These are phyloP conservation scores for Pyricularia sp. DNA, from an alignment of 2,329 filamentous ascomycete species.

Conservation along the genomic window DNA sequence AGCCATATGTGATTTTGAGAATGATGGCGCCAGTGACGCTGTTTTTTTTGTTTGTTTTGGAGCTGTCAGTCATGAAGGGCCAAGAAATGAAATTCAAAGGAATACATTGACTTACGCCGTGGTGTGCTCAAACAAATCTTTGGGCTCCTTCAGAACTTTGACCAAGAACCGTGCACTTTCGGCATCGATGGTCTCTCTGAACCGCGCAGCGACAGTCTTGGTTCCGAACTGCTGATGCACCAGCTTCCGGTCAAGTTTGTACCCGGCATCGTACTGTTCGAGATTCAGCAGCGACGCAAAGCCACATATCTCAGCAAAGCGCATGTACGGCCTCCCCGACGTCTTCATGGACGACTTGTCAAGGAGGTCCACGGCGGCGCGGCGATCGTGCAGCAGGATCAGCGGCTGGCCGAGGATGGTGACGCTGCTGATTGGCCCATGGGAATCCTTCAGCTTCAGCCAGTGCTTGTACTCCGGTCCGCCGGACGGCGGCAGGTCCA, in stretches of 20 bases:
- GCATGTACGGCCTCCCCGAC: slow-evolving; percentile 2
- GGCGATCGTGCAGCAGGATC: slow-evolving; percentile 26
- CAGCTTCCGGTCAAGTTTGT: background rate
- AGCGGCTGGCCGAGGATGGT: slow-evolving; percentile 29
- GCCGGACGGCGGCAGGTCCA: slow-evolving; percentile 31
- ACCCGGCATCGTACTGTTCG: background rate
- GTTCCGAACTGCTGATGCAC: background rate
- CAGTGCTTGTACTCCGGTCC: slow-evolving; percentile 28
- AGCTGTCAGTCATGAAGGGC: too few relatives aligned
- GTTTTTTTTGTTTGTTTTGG: too few relatives aligned
- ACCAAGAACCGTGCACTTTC: background rate
- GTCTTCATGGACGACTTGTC: background rate
- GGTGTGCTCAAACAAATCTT: slow-evolving; percentile 8
- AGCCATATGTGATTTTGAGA: slow-evolving; percentile 19
- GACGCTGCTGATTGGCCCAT: slow-evolving; percentile 28
- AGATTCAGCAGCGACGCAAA: background rate
- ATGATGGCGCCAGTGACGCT: slow-evolving; percentile 11
- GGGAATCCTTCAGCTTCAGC: slow-evolving; percentile 27
- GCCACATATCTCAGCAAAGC: slow-evolving; percentile 7
- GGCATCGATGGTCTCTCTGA: slow-evolving; percentile 23
- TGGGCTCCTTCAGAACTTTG: background rate
- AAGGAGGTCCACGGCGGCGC: background rate
- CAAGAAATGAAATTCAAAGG: too few relatives aligned
- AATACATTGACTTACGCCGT: background rate
- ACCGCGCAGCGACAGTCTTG: background rate